Evolutionary conservation across 2,329 filamentous ascomycete species (phyloP), one percentile per base, ranked within the genome.

Genomic region (Fusarium humuli): DNA sequence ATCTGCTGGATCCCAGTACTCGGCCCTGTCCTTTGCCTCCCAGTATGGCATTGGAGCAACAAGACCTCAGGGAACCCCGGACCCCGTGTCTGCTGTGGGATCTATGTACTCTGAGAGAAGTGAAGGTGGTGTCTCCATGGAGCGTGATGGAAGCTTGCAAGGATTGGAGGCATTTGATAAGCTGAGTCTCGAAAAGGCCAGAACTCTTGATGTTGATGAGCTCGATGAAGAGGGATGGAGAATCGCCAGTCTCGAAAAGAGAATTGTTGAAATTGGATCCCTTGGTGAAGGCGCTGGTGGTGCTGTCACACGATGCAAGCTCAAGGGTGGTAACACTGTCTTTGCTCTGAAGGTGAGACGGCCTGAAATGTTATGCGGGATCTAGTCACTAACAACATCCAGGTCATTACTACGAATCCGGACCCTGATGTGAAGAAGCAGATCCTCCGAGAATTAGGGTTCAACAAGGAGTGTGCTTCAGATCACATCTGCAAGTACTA

Each of bases 351-450:
- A 99, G 90, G 95, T 97, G 81, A 72, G 83, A 14, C 22, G 27
- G n/a, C 73, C 61, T 20, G 37, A 20, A 13, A 29, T 22, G 45
- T 64, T 68, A n/a, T 8, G 5, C n/a, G 13, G 14, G 23, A 32
- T 40, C 34, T 22, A 13, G n/a, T 70, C 37, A 52, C 70, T 75
- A 65, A 72, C 60, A 32, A n/a, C 11, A 20, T 25, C 5, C 68
- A 97, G 95, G 92, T 99, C 77, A 99, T 99, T 78, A 99, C 96
- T 5, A 98, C 96, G 34, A 97, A 98, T 78, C 96, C 96, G 4
- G 96, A 99, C 75, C 95, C 96, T 14, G 95, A 98, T 78, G 94
- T 98, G 67, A 98, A 98, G 86, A 98, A 97, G 79, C 96, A 99
- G 81, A 99, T 99, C 75, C 89, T 98, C 65, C 92, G 96, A 77